Base-by-base conservation (phyloP, 176 grass and related monocot genomes). In the Avena sativa region DNA sequence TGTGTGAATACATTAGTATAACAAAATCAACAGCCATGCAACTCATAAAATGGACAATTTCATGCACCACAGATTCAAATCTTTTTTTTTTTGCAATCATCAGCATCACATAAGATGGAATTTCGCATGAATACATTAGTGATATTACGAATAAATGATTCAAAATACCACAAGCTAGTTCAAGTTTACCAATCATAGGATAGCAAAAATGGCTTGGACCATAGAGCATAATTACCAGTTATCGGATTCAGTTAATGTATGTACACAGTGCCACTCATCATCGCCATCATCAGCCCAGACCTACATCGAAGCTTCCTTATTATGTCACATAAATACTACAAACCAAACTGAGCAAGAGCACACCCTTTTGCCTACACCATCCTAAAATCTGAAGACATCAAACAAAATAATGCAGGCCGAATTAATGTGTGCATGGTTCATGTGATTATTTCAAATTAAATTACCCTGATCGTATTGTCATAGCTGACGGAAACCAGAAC, bases 191-290 rank as follows among this genome's bases (percentile, higher is more conserved):
- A 48, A 59, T n/a, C 34, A 77, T 56, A 71, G 16, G 15, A 62
- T 25, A 38, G 20, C 17, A 78, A 76, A 70, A 79, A 20, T 19
- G 21, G 47, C 2, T 11, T 59, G 47, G n/a, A 59, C 8, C 56
- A 76, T 44, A 32, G 66, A 92, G 11, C 58, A 30, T 71, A 13
- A 12, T 69, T 88, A 95, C 85, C 88, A 79, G 80, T 68, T 84
- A 34, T 81, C 68, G 9, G 86, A 82, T 87, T 94, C 96, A 16
- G 89, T 86, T 94, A 98, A 85, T 79, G 92, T 96, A 83, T 96
- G 96, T 71, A 94, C 89, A 48, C 96, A 98, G 74, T 91, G 88
- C 96, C 96, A 98, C 83, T 98, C 93, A 64, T 98, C 96, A 17
- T 98, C 92, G 2, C 88, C 90, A 4, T 98, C 90, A 79, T 93